Evolutionary conservation across 305 asterid genomes (phyloP).

Genomic region (Plantago coronopus): DNA sequence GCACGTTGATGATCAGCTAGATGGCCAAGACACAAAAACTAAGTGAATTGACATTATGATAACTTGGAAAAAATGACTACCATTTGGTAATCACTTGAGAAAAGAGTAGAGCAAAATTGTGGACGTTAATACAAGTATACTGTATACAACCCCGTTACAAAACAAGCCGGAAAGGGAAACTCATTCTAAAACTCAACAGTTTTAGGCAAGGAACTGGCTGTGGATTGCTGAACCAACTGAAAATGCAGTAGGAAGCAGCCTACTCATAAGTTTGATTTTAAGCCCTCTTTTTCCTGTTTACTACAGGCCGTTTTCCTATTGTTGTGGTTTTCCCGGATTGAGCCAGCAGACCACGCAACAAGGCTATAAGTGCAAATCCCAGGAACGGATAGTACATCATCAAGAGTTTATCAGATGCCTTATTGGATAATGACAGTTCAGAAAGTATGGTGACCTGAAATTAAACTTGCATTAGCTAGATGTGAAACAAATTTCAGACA

Average conservation of each 20-base stretch:
- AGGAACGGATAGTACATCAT: constrained; percentile 61
- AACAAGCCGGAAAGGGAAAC: too few relatives aligned
- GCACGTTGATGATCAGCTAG: too few relatives aligned
- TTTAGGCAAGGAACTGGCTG: not conserved
- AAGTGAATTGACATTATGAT: too few relatives aligned
- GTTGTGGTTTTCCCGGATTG: constrained; percentile 36
- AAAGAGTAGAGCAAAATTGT: too few relatives aligned
- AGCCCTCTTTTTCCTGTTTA: constrained; percentile 60
- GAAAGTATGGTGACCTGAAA: constrained; percentile 66
- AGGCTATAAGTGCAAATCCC: constrained; percentile 54
- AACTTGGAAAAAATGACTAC: too few relatives aligned
- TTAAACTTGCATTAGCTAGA: constrained; percentile 14
- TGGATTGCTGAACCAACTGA: constrained; percentile 17
- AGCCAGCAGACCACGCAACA: constrained; percentile 60
- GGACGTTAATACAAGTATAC: too few relatives aligned
- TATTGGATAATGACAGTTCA: constrained; percentile 53
- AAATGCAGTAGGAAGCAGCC: constrained; percentile 18
- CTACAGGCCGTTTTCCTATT: constrained; percentile 36
- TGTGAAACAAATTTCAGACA: not conserved
- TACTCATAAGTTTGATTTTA: constrained; percentile 27
- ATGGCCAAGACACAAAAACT: too few relatives aligned
- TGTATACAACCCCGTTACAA: too few relatives aligned
- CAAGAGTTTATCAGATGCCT: constrained; percentile 59
- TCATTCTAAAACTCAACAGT: too few relatives aligned
- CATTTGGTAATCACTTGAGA: too few relatives aligned